Evolutionary conservation across 2,329 filamentous ascomycete species (phyloP).

Genomic region (Aureobasidium sp.): DNA sequence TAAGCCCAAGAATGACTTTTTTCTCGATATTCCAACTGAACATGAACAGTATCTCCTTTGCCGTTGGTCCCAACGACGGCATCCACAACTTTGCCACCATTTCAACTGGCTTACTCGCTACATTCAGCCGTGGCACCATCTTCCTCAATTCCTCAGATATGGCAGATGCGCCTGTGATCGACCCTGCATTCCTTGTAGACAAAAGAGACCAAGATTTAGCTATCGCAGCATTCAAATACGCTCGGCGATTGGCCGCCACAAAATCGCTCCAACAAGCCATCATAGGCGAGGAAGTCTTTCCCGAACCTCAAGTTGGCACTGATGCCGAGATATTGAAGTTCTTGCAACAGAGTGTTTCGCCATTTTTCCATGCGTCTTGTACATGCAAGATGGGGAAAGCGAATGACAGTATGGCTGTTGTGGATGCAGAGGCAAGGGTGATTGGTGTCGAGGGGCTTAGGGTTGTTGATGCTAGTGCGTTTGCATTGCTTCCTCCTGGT

Average conservation of each 20-base stretch:
- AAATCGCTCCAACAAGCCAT: not conserved
- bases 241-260: not conserved
- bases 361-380: not conserved
- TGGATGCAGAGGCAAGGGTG: slow-evolving; percentile 22
- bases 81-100: slow-evolving; percentile 28
- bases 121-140: slow-evolving; percentile 30
- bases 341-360: not conserved
- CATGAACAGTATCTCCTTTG: not conserved
- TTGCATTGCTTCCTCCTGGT: slow-evolving; percentile 17
- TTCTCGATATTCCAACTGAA: not conserved
- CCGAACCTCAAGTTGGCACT: not conserved
- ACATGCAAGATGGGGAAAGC: not conserved
- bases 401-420: slow-evolving; percentile 13
- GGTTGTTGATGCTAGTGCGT: slow-evolving; percentile 29
- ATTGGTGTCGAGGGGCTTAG: slow-evolving; percentile 26
- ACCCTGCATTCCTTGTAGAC: slow-evolving; percentile 30
- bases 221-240: slow-evolving; percentile 24
- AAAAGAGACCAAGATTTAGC: slow-evolving; percentile 26
- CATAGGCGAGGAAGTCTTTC: not conserved
- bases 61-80: slow-evolving; percentile 18
- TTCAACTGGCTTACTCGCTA: slow-evolving; percentile 23
- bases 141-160: slow-evolving; percentile 25
- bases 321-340: not conserved
- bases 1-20: not conserved
- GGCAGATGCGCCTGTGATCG: slow-evolving; percentile 24